phyloP scores from a whole-genome alignment of 768 basidiomycete genomes.

The Favolaschia claudopus region DNA sequence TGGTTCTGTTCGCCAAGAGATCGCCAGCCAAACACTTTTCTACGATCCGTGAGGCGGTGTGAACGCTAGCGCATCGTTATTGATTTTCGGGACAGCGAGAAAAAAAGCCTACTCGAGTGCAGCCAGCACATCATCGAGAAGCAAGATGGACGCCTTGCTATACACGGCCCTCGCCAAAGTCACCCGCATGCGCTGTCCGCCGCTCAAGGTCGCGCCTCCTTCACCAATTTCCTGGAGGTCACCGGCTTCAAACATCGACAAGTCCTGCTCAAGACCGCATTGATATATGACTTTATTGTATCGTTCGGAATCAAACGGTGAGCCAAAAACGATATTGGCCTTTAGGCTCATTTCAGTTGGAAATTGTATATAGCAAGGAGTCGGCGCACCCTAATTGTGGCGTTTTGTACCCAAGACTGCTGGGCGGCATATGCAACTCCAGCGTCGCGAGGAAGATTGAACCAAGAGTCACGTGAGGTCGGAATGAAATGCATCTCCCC shows the following conservation, averaged over 20 bases:
- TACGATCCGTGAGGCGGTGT: slow-evolving; percentile 84
- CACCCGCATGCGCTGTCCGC: slow-evolving; percentile 59
- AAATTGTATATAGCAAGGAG: neutral
- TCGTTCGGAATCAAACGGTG: slow-evolving; percentile 74
- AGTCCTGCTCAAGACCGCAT: slow-evolving; percentile 75
- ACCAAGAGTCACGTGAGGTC: slow-evolving; percentile 62
- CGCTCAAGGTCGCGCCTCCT: slow-evolving; percentile 67
- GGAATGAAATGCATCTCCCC: slow-evolving; percentile 76
- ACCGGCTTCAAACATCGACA: slow-evolving; percentile 72
- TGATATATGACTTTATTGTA: slow-evolving; percentile 82
- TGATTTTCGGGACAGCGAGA: too few species aligned
- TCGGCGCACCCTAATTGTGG: slow-evolving; percentile 66
- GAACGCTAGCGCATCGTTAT: slow-evolving; percentile 45
- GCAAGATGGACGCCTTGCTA: slow-evolving; percentile 64
- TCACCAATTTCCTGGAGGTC: slow-evolving; percentile 77
- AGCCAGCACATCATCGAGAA: slow-evolving; percentile 77
- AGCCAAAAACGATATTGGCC: slow-evolving; percentile 87
- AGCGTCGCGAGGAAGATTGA: slow-evolving; percentile 67
- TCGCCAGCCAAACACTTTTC: slow-evolving; percentile 81
- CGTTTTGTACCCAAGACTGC: slow-evolving; percentile 86
- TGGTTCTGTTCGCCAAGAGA: slow-evolving; percentile 79
- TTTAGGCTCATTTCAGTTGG: slow-evolving; percentile 24
- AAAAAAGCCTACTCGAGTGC: slow-evolving; percentile 51
- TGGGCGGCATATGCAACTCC: slow-evolving; percentile 86
- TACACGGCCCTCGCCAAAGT: slow-evolving; percentile 57